A percentile compares a stretch with the other conserved stretches of the same genome.
Evolutionary conservation across 2,329 filamentous ascomycete species (phyloP).

Genomic region (Ceratocystis cubensis): DNA sequence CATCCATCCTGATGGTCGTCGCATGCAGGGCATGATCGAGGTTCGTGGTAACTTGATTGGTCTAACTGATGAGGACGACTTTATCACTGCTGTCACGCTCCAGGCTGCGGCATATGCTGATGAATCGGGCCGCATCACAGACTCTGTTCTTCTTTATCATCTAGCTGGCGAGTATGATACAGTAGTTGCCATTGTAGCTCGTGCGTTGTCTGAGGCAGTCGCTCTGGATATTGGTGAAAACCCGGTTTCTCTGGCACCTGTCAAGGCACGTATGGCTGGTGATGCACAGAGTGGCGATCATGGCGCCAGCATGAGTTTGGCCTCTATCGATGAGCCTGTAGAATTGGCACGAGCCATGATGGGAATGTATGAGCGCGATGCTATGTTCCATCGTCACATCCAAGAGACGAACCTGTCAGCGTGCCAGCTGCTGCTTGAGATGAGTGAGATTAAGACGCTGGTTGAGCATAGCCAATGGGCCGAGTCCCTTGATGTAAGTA

Average conservation of each 20-base stretch:
- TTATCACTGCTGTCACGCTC: slow-evolving; percentile 81
- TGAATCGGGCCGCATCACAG: slow-evolving; percentile 83
- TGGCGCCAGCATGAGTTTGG: slow-evolving; percentile 28
- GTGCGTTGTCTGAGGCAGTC: slow-evolving; percentile 78
- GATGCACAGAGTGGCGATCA: slow-evolving; percentile 46
- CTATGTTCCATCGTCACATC: slow-evolving; percentile 48
- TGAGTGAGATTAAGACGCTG: slow-evolving; percentile 48
- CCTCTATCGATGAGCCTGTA: slow-evolving; percentile 47
- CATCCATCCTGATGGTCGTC: slow-evolving; percentile 70
- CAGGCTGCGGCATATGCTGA: slow-evolving; percentile 88
- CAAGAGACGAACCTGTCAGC: slow-evolving; percentile 44
- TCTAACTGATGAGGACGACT: slow-evolving; percentile 65
- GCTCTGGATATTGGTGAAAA: slow-evolving; percentile 76
- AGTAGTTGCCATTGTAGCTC: slow-evolving; percentile 81
- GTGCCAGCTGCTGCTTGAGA: slow-evolving; percentile 45
- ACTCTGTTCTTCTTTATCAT: slow-evolving; percentile 89
- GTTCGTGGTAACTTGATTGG: slow-evolving; percentile 71
- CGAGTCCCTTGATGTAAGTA: slow-evolving; percentile 44
- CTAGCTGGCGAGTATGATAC: slow-evolving; percentile 90
- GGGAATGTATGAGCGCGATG: slow-evolving; percentile 48
- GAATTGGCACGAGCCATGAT: slow-evolving; percentile 50
- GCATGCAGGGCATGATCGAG: slow-evolving; percentile 79
- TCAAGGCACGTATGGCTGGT: slow-evolving; percentile 54
- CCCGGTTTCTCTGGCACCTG: slow-evolving; percentile 61
- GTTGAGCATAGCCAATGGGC: slow-evolving; percentile 46